Evolutionary conservation across 2,329 filamentous ascomycete species (phyloP).

Genomic region (Gnomoniopsis sp.): DNA sequence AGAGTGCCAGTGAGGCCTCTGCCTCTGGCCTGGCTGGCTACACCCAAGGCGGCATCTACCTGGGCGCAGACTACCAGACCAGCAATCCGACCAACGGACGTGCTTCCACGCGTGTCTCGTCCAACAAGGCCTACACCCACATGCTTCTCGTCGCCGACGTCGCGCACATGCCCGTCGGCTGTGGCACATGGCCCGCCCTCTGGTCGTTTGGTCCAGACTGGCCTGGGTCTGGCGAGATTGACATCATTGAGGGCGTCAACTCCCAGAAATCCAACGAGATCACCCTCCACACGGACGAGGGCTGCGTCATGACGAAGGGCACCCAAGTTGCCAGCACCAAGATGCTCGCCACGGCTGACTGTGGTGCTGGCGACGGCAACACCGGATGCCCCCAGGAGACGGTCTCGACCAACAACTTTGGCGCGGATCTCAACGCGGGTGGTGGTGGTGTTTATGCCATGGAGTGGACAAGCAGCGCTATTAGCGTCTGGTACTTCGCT

Average conservation of each 20-base stretch:
- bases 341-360: constrained; percentile 46
- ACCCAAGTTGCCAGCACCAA: constrained; percentile 44
- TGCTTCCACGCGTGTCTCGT: constrained; percentile 65
- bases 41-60: constrained; percentile 54
- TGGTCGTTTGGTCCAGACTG: constrained; percentile 67
- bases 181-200: constrained; percentile 75
- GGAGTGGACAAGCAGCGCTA: constrained; percentile 70
- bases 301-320: constrained; percentile 54
- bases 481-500: constrained; percentile 81
- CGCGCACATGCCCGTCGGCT: constrained; percentile 71
- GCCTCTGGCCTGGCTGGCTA: constrained; percentile 55
- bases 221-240: constrained; percentile 71
- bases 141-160: constrained; percentile 73
- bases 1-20: constrained; percentile 55
- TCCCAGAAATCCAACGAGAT: constrained; percentile 54
- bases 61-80: constrained; percentile 66
- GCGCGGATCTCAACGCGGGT: constrained; percentile 66
- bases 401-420: constrained; percentile 53
- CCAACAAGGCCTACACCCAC: constrained; percentile 62
- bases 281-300: constrained; percentile 63
- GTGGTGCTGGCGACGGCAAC: constrained; percentile 47
- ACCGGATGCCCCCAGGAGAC: constrained; percentile 59
- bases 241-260: constrained; percentile 78
- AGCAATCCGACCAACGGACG: constrained; percentile 57
- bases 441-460: constrained; percentile 71